Conservation (phyloP, 2,329 filamentous ascomycete genomes). For the Ophiostoma sp. region DNA sequence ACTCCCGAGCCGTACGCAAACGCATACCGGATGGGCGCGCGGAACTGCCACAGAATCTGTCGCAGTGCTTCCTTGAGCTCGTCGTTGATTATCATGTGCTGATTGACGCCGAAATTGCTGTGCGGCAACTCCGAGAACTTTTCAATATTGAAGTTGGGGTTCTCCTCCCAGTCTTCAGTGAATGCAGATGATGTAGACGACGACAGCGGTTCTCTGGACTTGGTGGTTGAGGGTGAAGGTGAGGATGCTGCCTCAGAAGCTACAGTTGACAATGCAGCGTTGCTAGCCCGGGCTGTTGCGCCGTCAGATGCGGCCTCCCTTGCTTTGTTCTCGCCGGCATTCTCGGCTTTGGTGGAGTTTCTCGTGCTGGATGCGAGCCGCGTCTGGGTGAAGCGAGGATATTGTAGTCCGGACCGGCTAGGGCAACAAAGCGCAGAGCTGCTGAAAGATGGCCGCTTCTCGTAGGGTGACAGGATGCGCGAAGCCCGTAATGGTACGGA, state of each 20-base stretch:
- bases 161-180: slow-evolving; percentile 64
- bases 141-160: slow-evolving; percentile 64
- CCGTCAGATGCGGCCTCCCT: slow-evolving; percentile 14
- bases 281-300: slow-evolving; percentile 10
- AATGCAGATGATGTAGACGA: slow-evolving; percentile 27
- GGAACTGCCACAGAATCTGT: slow-evolving; percentile 83
- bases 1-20: slow-evolving; percentile 98
- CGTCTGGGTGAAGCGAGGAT: background rate
- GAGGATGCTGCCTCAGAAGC: slow-evolving; percentile 28
- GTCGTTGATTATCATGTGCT: slow-evolving; percentile 91
- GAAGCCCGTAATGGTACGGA: background rate
- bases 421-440: background rate
- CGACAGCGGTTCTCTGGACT: slow-evolving; percentile 27
- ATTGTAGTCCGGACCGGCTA: background rate
- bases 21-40: slow-evolving; percentile 88
- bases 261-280: background rate
- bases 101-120: slow-evolving; percentile 83
- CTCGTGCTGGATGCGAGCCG: background rate
- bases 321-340: background rate
- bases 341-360: background rate
- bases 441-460: background rate
- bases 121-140: slow-evolving; percentile 72
- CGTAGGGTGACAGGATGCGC: background rate
- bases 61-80: slow-evolving; percentile 90
- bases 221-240: slow-evolving; percentile 16